These are phyloP conservation scores for Blastomyces percursus DNA, from an alignment of 2,329 filamentous ascomycete species.

Conservation along the genomic window DNA sequence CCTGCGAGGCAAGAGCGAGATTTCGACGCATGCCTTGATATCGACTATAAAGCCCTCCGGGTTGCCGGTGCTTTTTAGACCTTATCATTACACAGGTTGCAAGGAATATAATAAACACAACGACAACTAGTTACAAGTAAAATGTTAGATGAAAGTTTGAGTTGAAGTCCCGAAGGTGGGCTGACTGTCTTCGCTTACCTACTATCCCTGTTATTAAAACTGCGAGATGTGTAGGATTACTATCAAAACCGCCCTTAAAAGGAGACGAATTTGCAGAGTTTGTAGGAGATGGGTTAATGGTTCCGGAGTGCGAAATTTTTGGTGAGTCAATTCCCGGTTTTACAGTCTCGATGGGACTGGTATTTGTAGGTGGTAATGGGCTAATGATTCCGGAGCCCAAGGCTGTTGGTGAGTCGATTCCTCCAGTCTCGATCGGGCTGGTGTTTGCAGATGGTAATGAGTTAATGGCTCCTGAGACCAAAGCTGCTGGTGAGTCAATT, in stretches of 20 bases:
- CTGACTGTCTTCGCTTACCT: neutral
- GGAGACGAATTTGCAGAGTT: neutral
- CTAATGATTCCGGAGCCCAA: neutral
- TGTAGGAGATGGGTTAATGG: neutral
- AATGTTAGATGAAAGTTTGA: neutral
- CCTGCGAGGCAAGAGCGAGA: neutral
- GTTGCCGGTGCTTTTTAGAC: neutral
- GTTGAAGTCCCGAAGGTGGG: neutral
- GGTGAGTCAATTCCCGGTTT: neutral
- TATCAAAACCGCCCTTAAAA: neutral
- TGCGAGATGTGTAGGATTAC: slow-evolving; percentile 4
- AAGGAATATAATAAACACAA: neutral
- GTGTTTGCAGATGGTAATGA: neutral
- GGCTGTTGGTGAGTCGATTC: neutral
- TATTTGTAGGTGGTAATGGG: neutral
- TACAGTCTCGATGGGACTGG: neutral
- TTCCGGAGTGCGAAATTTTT: neutral
- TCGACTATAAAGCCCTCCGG: slow-evolving; percentile 1
- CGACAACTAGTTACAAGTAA: neutral
- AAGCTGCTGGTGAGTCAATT: neutral
- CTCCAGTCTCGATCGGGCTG: neutral
- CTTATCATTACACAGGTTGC: neutral
- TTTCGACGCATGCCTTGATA: slow-evolving; percentile 2
- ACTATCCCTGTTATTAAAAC: slow-evolving; percentile 3
- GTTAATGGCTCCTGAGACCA: neutral